phyloP scores from a whole-genome alignment of 192 early-diverging fungal species.

The Chytriomyces hyalinus region DNA sequence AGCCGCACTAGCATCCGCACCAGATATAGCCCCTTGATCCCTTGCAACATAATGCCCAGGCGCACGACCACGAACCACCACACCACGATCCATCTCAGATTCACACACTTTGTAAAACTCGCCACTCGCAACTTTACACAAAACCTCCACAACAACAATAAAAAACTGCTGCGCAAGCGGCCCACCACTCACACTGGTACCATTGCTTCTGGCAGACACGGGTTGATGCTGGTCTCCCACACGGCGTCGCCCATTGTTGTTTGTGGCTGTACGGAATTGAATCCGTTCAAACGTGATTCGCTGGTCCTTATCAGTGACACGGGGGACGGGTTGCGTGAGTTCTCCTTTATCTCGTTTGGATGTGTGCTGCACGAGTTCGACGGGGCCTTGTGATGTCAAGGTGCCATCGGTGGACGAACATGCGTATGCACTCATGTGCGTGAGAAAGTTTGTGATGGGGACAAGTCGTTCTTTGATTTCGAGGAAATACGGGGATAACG shows the following conservation, averaged over 20 bases:
- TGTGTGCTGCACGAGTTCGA: conserved; percentile 87
- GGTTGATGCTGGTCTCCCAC: conserved; percentile 41
- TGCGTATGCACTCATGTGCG: conserved; percentile 75
- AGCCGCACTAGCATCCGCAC: background rate
- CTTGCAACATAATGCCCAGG: conserved; percentile 82
- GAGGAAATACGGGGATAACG: conserved; percentile 66
- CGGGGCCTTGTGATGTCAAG: conserved; percentile 53
- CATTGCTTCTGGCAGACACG: background rate
- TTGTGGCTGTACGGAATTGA: conserved; percentile 96
- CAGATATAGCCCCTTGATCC: background rate
- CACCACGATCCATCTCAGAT: conserved; percentile 35
- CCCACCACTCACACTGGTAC: background rate
- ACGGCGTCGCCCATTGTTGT: conserved; percentile 91
- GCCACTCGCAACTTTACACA: conserved; percentile 67
- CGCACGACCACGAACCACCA: conserved; percentile 91
- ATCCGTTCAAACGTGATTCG: conserved; percentile 77
- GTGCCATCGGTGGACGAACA: conserved; percentile 53
- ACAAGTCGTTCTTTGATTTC: conserved; percentile 57
- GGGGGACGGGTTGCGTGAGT: conserved; percentile 65
- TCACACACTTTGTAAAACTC: conserved; percentile 75
- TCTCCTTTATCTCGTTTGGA: conserved; percentile 95
- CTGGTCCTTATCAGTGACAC: conserved; percentile 17
- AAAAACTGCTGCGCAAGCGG: conserved; percentile 88
- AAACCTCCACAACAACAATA: conserved; percentile 79
- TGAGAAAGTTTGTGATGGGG: conserved; percentile 69